Base-by-base conservation (phyloP, 768 basidiomycete genomes). In the Chalciporus chontae region DNA sequence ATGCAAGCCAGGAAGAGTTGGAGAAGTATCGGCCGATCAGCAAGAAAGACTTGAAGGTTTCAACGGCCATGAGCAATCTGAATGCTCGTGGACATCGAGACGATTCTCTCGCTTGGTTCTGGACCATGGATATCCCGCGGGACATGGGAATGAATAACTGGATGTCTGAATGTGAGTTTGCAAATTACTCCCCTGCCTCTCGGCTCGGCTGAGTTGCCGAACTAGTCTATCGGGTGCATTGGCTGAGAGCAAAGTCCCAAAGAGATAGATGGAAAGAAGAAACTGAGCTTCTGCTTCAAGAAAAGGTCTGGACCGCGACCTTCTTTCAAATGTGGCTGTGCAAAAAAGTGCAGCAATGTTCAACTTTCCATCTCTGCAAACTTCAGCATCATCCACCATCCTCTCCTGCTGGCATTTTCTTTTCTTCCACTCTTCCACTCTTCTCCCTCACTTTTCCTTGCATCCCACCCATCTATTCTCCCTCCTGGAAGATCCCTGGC, bases 111-210 rank as follows among this genome's bases (percentile, higher is more conserved):
- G n/a, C 52, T 4, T 53, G 48, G 52, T 50, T 53, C 21, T 53
- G 52, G 52, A 42, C 41, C 15, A 24, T 53, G 42, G 52, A 50
- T 43, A 37, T 49, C 1, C 23, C 23, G 19, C 13, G 29, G 8
- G 48, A 53, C 27, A 36, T n/a, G 4, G 19, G 13, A 2, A 19
- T 14, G 10, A 41, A 42, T 43, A 42, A 53, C 32, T 53, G 47
- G 43, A 53, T 53, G 52, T 32, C 46, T 4, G 42, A 53, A 50
- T 48, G 47, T 50, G 19, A 39, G 9, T n/a, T n/a, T n/a, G n/a
- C n/a, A n/a, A n/a, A 18, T 10, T 39, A 10, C 19, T 17, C 31
- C 15, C 37, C 29, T 32, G 19, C 34, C 11, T 36, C 13, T 14
- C 34, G 15, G 34, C 34, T 17, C 13, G n/a, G 34, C 34, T 39